Conservation (phyloP, 1,139 yeast species). For the Taphrina pruni region DNA sequence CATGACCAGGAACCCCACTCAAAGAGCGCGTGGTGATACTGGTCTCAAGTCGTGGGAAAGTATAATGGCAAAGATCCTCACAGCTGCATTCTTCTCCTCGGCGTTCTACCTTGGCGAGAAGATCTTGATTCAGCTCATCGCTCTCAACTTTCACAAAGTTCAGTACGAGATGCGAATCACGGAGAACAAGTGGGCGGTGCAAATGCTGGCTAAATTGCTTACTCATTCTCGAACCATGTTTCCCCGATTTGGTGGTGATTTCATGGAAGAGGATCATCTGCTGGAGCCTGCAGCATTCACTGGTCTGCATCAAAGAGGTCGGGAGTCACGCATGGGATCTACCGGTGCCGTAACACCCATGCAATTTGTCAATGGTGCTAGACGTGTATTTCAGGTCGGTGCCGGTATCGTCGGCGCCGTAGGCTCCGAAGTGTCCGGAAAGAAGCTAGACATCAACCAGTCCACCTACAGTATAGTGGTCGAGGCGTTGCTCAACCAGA, state of each 20-base stretch:
- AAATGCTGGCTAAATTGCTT: constrained; percentile 51
- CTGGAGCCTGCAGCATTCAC: constrained; percentile 40
- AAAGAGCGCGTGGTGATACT: constrained; percentile 46
- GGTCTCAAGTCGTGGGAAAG: constrained; percentile 52
- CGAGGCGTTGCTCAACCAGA: constrained; percentile 51
- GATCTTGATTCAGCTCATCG: constrained; percentile 53
- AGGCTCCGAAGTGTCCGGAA: constrained; percentile 48
- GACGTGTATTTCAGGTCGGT: constrained; percentile 51
- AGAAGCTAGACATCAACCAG: constrained; percentile 38
- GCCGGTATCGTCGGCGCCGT: constrained; percentile 51
- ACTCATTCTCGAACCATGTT: constrained; percentile 53
- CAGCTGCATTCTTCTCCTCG: constrained; percentile 53
- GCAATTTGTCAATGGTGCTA: constrained; percentile 45
- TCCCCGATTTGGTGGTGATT: constrained; percentile 53
- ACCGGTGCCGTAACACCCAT: constrained; percentile 37
- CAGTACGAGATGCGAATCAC: constrained; percentile 54
- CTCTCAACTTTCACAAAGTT: constrained; percentile 56
- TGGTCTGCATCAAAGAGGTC: constrained; percentile 13
- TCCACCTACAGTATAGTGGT: constrained; percentile 51
- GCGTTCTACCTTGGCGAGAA: constrained; percentile 53
- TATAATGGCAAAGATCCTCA: constrained; percentile 52
- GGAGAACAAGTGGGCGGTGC: constrained; percentile 52
- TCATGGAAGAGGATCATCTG: constrained; percentile 52
- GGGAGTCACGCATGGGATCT: constrained; percentile 18
- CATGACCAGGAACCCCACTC: constrained; percentile 51